phyloP scores from a whole-genome alignment of 139 green algal genomes.

The Tetraselmis chui region DNA sequence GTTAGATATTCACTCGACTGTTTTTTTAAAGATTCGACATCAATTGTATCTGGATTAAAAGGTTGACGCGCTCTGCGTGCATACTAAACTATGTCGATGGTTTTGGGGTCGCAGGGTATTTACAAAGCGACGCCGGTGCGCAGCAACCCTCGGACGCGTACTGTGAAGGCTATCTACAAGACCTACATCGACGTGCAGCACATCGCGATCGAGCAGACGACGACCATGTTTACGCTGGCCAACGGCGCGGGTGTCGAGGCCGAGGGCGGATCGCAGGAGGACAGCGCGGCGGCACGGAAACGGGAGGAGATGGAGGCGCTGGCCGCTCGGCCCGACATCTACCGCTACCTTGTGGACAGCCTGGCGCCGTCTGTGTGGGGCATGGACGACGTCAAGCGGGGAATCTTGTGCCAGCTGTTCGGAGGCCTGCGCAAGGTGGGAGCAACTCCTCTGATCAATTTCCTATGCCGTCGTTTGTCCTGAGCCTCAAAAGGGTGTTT shows the following conservation, averaged over 20 bases:
- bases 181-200: slow-evolving; percentile 91
- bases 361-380: slow-evolving; percentile 94
- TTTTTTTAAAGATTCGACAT: no score
- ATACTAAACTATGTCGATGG: slow-evolving; percentile 13
- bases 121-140: slow-evolving; percentile 76
- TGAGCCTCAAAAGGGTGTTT: no score
- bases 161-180: slow-evolving; percentile 36
- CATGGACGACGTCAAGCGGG: slow-evolving; percentile 97
- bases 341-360: slow-evolving; percentile 73
- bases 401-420: slow-evolving; percentile 74
- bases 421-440: slow-evolving; percentile 67
- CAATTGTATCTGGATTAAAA: not conserved
- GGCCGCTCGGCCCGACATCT: slow-evolving; percentile 66
- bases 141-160: slow-evolving; percentile 37
- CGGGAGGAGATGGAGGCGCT: slow-evolving; percentile 27
- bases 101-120: slow-evolving; percentile 54
- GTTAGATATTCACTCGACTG: no score
- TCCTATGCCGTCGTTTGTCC: no score
- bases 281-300: slow-evolving; percentile 7
- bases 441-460: no score
- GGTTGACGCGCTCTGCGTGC: not conserved
- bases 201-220: slow-evolving; percentile 59
- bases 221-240: slow-evolving; percentile 44
- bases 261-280: not conserved
- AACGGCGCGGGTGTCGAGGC: not conserved